Evolutionary conservation across 441 rosid species (phyloP).

Genomic region (Populus hybrid): DNA sequence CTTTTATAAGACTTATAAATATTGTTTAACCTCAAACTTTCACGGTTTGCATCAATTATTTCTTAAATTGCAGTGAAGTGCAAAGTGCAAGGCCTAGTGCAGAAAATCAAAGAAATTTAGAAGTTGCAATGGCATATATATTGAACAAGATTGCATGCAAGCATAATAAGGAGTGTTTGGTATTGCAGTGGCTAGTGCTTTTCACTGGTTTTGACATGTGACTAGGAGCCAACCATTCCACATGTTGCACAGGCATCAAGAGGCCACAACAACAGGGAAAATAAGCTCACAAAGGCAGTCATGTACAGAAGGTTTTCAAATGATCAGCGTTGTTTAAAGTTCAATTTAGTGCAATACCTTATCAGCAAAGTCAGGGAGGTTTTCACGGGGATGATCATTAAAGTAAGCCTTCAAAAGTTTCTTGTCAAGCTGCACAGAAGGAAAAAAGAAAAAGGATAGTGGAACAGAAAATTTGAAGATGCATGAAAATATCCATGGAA

Average conservation of each 20-base stretch:
- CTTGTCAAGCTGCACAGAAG: constrained; percentile 72
- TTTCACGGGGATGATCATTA: constrained; percentile 51
- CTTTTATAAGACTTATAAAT: background rate
- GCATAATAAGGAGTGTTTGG: background rate
- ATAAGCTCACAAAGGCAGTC: background rate
- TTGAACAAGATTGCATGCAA: background rate
- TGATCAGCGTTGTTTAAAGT: background rate
- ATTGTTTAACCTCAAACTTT: background rate
- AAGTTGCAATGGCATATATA: background rate
- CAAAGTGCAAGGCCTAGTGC: background rate
- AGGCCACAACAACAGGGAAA: background rate
- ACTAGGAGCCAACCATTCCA: background rate
- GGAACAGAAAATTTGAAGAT: background rate
- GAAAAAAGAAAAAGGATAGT: constrained; percentile 4
- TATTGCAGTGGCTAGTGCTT: background rate
- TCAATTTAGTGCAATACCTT: constrained; percentile 31
- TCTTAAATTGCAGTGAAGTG: background rate
- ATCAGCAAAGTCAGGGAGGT: constrained; percentile 43
- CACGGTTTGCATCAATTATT: background rate
- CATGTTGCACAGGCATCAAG: background rate
- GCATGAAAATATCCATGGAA: constrained; percentile 10
- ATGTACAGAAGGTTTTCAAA: background rate
- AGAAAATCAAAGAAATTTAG: background rate
- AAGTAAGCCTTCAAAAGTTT: constrained; percentile 61
- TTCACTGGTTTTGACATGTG: background rate